phyloP scores from a whole-genome alignment of 164 flowering plant species.

The Stephania cephalantha region DNA sequence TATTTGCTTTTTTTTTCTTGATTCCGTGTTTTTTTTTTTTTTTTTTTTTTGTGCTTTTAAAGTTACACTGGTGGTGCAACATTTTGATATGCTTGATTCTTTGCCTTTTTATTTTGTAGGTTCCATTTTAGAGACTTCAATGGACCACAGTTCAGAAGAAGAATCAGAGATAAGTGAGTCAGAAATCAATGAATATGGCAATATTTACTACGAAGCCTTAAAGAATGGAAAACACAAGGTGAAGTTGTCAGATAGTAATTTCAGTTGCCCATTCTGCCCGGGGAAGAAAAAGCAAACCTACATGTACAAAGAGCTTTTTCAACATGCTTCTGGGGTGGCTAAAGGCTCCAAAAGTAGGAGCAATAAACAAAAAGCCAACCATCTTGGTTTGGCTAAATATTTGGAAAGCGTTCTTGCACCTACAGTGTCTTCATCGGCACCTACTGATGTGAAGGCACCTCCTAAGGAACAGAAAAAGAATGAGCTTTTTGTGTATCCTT shows the following conservation, averaged over 20 bases:
- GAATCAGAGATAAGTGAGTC: conserved; percentile 74
- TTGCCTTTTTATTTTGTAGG: not conserved
- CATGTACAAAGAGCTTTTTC: conserved; percentile 57
- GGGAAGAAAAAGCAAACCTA: conserved; percentile 56
- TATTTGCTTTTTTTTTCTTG: not conserved
- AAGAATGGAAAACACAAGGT: conserved; percentile 46
- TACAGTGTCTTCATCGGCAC: conserved; percentile 28
- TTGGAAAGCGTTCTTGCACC: conserved; percentile 44
- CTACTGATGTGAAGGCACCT: conserved; percentile 24
- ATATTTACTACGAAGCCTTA: conserved; percentile 43
- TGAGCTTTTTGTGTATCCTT: conserved; percentile 74
- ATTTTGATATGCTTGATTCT: not conserved
- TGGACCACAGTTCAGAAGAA: conserved; percentile 46
- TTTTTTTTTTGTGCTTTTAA: no score
- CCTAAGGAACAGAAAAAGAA: conserved; percentile 29
- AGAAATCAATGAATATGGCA: conserved; percentile 51
- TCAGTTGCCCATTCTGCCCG: conserved; percentile 70
- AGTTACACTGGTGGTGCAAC: no score
- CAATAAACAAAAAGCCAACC: conserved; percentile 62
- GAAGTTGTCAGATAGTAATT: conserved; percentile 37
- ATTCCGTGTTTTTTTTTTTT: no score
- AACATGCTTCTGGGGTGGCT: conserved; percentile 79
- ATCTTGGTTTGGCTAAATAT: conserved; percentile 57
- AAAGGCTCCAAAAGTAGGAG: conserved; percentile 56
- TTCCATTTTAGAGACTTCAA: conserved; percentile 6